A percentile compares a stretch with the other conserved stretches of the same genome.
Evolutionary conservation across 352 stramenopile genomes (phyloP).

Genomic region (Phytopythium mirpurense): DNA sequence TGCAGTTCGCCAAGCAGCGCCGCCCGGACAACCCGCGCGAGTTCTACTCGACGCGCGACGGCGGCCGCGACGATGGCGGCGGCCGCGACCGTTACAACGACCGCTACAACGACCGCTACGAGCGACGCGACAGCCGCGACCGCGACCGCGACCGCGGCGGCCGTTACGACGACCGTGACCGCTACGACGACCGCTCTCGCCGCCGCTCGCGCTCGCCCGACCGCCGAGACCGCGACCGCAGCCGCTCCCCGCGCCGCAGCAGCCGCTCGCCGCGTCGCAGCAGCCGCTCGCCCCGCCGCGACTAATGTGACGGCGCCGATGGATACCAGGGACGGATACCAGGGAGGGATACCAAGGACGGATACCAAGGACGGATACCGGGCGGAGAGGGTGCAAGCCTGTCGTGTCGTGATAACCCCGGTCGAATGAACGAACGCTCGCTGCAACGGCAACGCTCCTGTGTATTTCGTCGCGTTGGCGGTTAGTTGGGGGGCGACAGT

Average conservation of each 20-base stretch:
- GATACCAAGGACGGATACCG: not conserved
- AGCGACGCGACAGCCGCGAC: slow-evolving; percentile 27
- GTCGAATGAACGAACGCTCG: not conserved
- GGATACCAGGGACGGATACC: not conserved
- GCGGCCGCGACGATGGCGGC: slow-evolving; percentile 14
- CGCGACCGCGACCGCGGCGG: slow-evolving; percentile 15
- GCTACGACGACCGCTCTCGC: slow-evolving; percentile 24
- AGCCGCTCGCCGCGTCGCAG: slow-evolving; percentile 38
- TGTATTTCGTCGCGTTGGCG: slow-evolving; percentile 1
- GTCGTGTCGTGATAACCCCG: not conserved
- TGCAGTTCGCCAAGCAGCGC: slow-evolving; percentile 76
- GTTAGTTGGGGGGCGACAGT: not conserved
- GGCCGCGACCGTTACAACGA: slow-evolving; percentile 24
- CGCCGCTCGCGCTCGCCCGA: slow-evolving; percentile 36
- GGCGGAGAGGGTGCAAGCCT: no score
- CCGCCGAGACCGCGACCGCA: slow-evolving; percentile 30
- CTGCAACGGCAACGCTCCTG: not conserved
- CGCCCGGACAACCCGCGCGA: slow-evolving; percentile 71
- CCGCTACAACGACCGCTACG: slow-evolving; percentile 24
- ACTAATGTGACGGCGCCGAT: slow-evolving; percentile 23
- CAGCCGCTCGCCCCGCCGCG: slow-evolving; percentile 34
- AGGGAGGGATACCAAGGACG: not conserved
- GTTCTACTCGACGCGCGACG: slow-evolving; percentile 46
- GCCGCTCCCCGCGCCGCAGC: slow-evolving; percentile 35
- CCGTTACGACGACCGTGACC: slow-evolving; percentile 15